Conservation (phyloP, 176 grass and related monocot genomes). For the Oryza meyeriana region DNA sequence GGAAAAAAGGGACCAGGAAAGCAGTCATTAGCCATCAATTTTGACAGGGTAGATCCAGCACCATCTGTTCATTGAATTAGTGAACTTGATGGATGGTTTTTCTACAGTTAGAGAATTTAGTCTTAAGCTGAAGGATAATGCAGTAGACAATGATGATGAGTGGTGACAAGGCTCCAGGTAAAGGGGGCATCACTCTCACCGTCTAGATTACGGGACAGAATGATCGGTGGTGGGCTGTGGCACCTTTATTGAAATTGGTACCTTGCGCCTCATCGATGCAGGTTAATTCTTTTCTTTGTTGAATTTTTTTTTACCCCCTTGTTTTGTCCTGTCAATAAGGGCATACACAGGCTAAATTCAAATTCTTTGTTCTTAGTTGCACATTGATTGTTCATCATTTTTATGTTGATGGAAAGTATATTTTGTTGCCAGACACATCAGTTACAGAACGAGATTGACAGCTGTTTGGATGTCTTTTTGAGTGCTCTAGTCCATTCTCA, state of each 20-base stretch:
- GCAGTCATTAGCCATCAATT: conserved; percentile 51
- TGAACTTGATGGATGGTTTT: conserved; percentile 55
- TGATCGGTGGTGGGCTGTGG: conserved; percentile 32
- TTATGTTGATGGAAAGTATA: conserved; percentile 43
- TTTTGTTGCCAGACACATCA: conserved; percentile 29
- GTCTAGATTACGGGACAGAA: conserved; percentile 48
- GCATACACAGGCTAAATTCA: conserved; percentile 64
- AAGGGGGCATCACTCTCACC: conserved; percentile 39
- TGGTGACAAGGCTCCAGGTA: conserved; percentile 42
- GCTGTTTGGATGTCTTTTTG: conserved; percentile 7
- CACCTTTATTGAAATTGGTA: conserved; percentile 55
- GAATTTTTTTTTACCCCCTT: conserved; percentile 39
- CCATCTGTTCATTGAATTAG: conserved; percentile 66
- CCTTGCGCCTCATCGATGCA: conserved; percentile 41
- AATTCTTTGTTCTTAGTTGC: conserved; percentile 79
- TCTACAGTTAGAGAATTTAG: conserved; percentile 54
- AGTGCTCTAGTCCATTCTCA: neutral
- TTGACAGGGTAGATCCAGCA: conserved; percentile 61
- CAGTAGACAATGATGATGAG: conserved; percentile 38
- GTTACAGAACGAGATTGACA: conserved; percentile 24
- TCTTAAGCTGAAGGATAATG: conserved; percentile 49
- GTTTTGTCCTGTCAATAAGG: conserved; percentile 62
- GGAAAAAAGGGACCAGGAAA: conserved; percentile 16
- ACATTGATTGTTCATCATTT: conserved; percentile 56
- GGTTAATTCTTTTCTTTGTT: conserved; percentile 62